Conservation (phyloP, 257 asterid species). For the Plectranthus barbatus region DNA sequence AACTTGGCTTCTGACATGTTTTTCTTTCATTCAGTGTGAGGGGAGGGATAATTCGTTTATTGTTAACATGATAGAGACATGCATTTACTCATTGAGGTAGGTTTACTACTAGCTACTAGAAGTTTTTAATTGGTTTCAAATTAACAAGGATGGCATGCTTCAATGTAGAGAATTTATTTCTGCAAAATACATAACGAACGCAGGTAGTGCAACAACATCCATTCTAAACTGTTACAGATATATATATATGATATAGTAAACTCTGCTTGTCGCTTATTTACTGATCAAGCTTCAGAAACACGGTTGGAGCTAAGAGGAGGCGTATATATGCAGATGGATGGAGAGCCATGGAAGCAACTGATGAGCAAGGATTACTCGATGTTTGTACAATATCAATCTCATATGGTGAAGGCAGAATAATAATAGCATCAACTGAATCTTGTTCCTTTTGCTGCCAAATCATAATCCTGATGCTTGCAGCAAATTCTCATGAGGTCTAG, state of each 20-base stretch:
- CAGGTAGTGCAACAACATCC: constrained; percentile 47
- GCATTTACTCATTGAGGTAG: background rate
- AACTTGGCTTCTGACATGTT: background rate
- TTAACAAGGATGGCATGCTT: constrained; percentile 99
- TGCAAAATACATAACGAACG: constrained; percentile 79
- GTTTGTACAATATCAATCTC: constrained; percentile 54
- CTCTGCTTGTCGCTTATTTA: background rate
- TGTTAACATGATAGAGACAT: constrained; percentile 18
- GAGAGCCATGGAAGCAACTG: constrained; percentile 94
- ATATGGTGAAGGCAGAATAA: constrained; percentile 59
- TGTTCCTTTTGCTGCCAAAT: too few relatives aligned
- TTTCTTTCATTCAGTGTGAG: constrained; percentile 56
- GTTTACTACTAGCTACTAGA: too few relatives aligned
- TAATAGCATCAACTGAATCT: background rate
- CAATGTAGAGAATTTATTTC: constrained; percentile 92
- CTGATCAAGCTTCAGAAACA: constrained; percentile 70
- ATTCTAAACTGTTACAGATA: background rate
- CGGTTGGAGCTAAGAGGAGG: constrained; percentile 92
- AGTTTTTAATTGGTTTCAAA: constrained; percentile 81
- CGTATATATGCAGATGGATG: constrained; percentile 90
- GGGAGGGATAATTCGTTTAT: too few relatives aligned
- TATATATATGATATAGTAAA: too few relatives aligned
- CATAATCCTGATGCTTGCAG: too few relatives aligned
- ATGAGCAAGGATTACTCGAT: constrained; percentile 64
- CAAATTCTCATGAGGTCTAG: too few relatives aligned